These are phyloP conservation scores for Penicillium canescens DNA, from an alignment of 495 filamentous ascomycete genomes.

Conservation along the genomic window DNA sequence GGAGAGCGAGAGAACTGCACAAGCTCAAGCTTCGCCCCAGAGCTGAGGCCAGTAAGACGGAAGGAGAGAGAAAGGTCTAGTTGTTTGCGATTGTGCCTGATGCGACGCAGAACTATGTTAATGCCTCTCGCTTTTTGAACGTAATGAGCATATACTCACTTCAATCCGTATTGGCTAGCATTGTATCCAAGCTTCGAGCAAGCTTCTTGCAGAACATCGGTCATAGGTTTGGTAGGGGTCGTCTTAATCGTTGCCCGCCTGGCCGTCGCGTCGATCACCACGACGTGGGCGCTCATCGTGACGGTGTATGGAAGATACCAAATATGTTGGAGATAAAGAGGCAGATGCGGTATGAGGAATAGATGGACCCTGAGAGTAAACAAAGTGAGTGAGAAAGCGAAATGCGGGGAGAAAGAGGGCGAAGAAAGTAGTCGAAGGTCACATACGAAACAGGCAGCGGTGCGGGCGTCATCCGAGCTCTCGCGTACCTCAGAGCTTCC, in stretches of 20 bases:
- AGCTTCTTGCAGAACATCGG: slow-evolving; percentile 82
- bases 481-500: slow-evolving; percentile 34
- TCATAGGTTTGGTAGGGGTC: slow-evolving; percentile 72
- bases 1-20: slow-evolving; percentile 81
- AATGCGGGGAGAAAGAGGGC: slow-evolving; percentile 16
- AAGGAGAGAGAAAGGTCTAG: slow-evolving; percentile 82
- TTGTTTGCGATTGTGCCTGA: slow-evolving; percentile 75
- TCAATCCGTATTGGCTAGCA: slow-evolving; percentile 74
- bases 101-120: slow-evolving; percentile 14
- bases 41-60: slow-evolving; percentile 80
- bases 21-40: slow-evolving; percentile 90
- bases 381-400: not conserved
- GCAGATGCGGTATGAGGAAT: not conserved
- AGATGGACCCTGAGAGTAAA: not conserved
- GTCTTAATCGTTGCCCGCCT: slow-evolving; percentile 79
- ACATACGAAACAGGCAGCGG: slow-evolving; percentile 40
- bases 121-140: not conserved
- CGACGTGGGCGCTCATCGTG: slow-evolving; percentile 82
- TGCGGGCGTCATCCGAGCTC: slow-evolving; percentile 48
- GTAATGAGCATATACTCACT: slow-evolving; percentile 50
- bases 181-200: slow-evolving; percentile 75
- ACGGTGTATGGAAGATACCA: not conserved
- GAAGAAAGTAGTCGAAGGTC: slow-evolving; percentile 31
- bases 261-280: slow-evolving; percentile 77
- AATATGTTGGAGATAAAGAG: not conserved